Percentiles rank a stretch among this genome's conserved stretches.
Conservation (phyloP, 768 basidiomycete species). For the Leccinum fibrillosum region DNA sequence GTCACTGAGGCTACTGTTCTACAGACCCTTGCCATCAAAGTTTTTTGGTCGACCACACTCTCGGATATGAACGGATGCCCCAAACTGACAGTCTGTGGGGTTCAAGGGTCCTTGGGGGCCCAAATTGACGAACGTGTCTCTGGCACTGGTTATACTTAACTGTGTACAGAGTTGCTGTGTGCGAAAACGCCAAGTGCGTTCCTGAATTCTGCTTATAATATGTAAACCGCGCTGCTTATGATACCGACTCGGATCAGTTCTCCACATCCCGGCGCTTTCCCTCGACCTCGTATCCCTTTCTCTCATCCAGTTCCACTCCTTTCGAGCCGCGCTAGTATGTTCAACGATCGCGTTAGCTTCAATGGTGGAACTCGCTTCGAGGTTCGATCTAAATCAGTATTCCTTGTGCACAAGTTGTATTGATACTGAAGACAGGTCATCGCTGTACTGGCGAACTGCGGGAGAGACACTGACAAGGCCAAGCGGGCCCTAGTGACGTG, state of each 20-base stretch:
- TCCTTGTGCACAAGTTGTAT: background rate
- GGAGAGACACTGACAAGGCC: constrained; percentile 25
- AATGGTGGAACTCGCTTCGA: constrained; percentile 29
- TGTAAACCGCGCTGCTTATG: constrained; percentile 12
- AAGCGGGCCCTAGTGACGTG: constrained; percentile 28
- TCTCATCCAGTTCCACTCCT: background rate
- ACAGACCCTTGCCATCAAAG: background rate
- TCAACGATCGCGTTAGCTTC: constrained; percentile 26
- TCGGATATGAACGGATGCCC: background rate
- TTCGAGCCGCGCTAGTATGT: constrained; percentile 10
- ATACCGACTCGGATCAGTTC: background rate
- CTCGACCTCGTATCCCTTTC: background rate
- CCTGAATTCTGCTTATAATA: constrained; percentile 13
- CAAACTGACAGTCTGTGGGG: background rate
- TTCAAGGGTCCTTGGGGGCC: constrained; percentile 7
- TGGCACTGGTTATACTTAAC: constrained; percentile 1
- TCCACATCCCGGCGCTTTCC: constrained; percentile 3
- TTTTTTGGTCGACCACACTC: background rate
- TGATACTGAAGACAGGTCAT: constrained; percentile 25
- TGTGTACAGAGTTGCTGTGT: constrained; percentile 16
- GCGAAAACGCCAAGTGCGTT: constrained; percentile 3
- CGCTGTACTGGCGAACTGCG: constrained; percentile 32
- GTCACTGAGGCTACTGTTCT: background rate
- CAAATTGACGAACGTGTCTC: constrained; percentile 13
- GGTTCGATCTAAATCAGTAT: constrained; percentile 6